Conservation (phyloP, 163 green algal species). For the Volvox carteri region DNA sequence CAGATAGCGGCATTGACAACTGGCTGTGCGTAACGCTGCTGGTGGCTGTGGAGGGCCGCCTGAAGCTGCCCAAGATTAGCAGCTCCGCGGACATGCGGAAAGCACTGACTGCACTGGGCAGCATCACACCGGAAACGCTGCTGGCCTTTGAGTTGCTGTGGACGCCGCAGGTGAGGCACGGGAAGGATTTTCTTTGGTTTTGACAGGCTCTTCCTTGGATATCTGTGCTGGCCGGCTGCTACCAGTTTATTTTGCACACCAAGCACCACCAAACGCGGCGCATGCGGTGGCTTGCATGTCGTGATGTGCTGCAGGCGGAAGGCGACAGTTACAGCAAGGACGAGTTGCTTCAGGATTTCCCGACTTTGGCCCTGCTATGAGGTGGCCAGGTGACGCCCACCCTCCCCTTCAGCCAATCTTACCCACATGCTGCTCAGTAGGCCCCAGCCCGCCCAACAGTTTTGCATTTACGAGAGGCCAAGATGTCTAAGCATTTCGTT, state of each 20-base stretch:
- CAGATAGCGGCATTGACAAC: slow-evolving; percentile 68
- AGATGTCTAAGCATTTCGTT: too few relatives aligned
- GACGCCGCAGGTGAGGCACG: slow-evolving; percentile 89
- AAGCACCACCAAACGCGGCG: too few relatives aligned
- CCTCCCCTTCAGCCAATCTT: too few relatives aligned
- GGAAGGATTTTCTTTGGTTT: too few relatives aligned
- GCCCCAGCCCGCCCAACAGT: too few relatives aligned
- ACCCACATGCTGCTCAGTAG: too few relatives aligned
- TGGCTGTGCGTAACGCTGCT: slow-evolving; percentile 87
- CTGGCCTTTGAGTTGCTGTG: slow-evolving; percentile 97
- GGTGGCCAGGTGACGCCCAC: too few relatives aligned
- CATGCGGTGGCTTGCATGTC: too few relatives aligned
- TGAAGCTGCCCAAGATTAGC: slow-evolving; percentile 84
- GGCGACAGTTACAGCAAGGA: slow-evolving; percentile 79
- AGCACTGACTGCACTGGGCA: slow-evolving; percentile 74
- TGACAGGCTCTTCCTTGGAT: too few relatives aligned
- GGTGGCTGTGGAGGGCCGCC: slow-evolving; percentile 77
- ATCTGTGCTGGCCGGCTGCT: too few relatives aligned
- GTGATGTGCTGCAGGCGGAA: slow-evolving; percentile 75
- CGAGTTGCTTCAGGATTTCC: slow-evolving; percentile 85
- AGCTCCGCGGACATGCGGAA: slow-evolving; percentile 84
- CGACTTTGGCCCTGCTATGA: slow-evolving; percentile 59
- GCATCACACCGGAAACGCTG: slow-evolving; percentile 72
- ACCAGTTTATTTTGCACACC: too few relatives aligned
- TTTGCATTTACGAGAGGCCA: too few relatives aligned